Evolutionary conservation across 2,329 filamentous ascomycete genomes (phyloP).

Genomic region (Tolypocladium endophyticum): DNA sequence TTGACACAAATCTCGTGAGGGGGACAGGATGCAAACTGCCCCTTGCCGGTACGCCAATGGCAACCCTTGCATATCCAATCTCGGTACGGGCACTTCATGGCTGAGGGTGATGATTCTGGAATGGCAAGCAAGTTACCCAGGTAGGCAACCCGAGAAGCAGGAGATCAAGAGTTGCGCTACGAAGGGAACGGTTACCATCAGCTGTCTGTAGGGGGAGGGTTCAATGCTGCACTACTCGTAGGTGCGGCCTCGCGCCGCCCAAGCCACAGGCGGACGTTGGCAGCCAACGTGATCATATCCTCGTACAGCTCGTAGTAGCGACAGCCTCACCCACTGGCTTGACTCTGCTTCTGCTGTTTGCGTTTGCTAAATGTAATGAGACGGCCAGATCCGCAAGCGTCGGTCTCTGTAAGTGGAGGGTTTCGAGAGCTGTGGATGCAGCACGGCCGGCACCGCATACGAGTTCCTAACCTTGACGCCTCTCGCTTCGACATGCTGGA

Average conservation of each 20-base stretch:
- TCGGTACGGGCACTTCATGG: background rate
- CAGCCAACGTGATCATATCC: background rate
- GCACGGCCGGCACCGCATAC: background rate
- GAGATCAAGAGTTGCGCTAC: background rate
- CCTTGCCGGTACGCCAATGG: background rate
- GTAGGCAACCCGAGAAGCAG: background rate
- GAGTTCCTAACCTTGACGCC: background rate
- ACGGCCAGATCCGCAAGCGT: background rate
- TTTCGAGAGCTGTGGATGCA: background rate
- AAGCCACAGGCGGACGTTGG: background rate
- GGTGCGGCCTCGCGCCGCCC: background rate
- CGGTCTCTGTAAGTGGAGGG: background rate
- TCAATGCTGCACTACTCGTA: background rate
- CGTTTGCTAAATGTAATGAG: background rate
- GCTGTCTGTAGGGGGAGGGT: background rate
- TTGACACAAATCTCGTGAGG: background rate
- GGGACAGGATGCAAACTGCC: background rate
- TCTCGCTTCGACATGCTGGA: background rate
- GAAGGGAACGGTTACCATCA: background rate
- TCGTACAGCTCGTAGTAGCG: background rate
- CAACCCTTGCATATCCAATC: background rate
- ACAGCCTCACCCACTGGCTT: background rate
- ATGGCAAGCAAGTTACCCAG: background rate
- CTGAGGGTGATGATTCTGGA: background rate
- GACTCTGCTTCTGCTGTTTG: background rate